Evolutionary conservation across 352 stramenopile genomes (phyloP).

Genomic region (Phytophthora vignae): DNA sequence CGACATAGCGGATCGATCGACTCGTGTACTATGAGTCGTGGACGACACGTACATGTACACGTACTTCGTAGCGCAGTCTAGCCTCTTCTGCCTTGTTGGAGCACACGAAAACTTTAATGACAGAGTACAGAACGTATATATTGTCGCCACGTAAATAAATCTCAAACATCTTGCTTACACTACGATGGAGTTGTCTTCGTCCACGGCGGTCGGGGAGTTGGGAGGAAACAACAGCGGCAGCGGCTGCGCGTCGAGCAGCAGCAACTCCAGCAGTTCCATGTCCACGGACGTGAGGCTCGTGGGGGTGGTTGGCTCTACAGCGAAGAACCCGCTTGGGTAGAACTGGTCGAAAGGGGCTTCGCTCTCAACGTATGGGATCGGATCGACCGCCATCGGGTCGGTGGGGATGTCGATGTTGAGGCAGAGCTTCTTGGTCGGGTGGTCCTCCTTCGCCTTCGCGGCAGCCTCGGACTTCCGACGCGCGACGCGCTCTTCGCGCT

Average conservation of each 20-base stretch:
- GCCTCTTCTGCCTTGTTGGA: background rate
- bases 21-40: background rate
- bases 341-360: background rate
- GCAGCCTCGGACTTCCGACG: background rate
- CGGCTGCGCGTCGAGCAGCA: conserved; percentile 1
- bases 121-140: background rate
- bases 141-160: background rate
- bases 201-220: background rate
- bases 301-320: background rate
- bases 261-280: background rate
- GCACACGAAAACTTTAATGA: too few relatives aligned
- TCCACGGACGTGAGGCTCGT: background rate
- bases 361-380: background rate
- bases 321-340: background rate
- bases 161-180: background rate
- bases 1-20: background rate
- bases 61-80: background rate
- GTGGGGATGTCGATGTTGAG: background rate
- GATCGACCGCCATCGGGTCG: background rate
- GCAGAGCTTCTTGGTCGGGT: background rate
- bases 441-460: background rate
- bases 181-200: background rate
- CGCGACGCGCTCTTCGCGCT: conserved; percentile 16
- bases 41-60: too few relatives aligned
- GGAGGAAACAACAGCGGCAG: background rate